Evolutionary conservation across 495 filamentous ascomycete genomes (phyloP).

Genomic region (Penicillium ochrochloron): DNA sequence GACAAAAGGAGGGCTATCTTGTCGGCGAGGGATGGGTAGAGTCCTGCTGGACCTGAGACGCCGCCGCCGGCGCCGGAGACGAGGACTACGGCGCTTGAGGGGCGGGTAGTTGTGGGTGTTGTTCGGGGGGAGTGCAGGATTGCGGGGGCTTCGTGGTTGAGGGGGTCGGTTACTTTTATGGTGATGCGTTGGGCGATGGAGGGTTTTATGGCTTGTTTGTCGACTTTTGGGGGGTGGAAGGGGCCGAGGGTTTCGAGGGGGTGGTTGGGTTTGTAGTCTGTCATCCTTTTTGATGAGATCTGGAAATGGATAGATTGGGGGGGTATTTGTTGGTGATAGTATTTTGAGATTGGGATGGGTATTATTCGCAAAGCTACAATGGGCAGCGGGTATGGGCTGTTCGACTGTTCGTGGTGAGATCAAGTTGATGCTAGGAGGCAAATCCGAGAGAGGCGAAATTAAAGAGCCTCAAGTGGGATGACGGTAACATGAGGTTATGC

Average conservation of each 20-base stretch:
- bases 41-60: conserved; percentile 44
- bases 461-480: not conserved
- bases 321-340: too few species aligned
- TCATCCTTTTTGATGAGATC: not conserved
- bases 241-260: conserved; percentile 29
- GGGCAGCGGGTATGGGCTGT: not conserved
- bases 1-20: conserved; percentile 44
- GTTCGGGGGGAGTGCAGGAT: conserved; percentile 33
- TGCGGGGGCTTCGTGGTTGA: conserved; percentile 33
- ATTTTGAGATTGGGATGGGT: not conserved
- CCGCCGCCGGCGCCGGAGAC: conserved; percentile 52
- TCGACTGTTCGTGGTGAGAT: not conserved
- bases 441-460: conserved; percentile 1
- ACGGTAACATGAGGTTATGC: not conserved
- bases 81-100: conserved; percentile 43
- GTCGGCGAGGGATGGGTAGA: conserved; percentile 47
- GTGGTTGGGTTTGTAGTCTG: conserved; percentile 7
- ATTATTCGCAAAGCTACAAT: not conserved
- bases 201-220: conserved; percentile 22
- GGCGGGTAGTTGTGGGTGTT: conserved; percentile 21
- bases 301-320: not conserved
- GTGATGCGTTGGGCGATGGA: conserved; percentile 28
- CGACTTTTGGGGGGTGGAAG: conserved; percentile 30
- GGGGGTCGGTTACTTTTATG: conserved; percentile 33
- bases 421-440: conserved; percentile 3